Evolutionary conservation across 2,329 filamentous ascomycete genomes (phyloP).

Genomic region (Clarireedia paspali): DNA sequence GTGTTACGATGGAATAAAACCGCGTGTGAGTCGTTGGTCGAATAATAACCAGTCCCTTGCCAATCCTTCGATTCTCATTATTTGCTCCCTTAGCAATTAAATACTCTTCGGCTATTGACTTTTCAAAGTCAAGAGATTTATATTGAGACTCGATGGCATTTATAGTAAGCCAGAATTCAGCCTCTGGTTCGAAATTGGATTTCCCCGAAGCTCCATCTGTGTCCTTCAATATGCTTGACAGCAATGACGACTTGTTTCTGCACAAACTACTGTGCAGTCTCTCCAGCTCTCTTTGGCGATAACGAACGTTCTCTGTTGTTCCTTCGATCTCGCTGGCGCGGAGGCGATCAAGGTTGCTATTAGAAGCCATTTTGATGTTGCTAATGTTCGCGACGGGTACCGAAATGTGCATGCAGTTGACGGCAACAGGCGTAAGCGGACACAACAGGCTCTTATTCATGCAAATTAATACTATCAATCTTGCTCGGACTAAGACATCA

Average conservation of each 20-base stretch:
- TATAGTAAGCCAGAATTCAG: conserved; percentile 36
- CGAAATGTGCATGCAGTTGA: too few species aligned
- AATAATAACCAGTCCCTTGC: conserved; percentile 39
- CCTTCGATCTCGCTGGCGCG: conserved; percentile 35
- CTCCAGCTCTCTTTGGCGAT: conserved; percentile 39
- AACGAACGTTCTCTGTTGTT: conserved; percentile 37
- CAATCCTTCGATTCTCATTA: conserved; percentile 28
- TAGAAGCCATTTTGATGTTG: neutral
- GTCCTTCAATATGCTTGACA: conserved; percentile 10
- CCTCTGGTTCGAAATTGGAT: conserved; percentile 34
- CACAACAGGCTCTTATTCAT: too few species aligned
- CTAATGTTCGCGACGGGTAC: neutral
- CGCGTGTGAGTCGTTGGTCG: conserved; percentile 39
- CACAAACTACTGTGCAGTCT: conserved; percentile 34
- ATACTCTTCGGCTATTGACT: conserved; percentile 36
- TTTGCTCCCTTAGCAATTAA: conserved; percentile 34
- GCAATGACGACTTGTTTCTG: conserved; percentile 21
- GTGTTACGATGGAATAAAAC: conserved; percentile 38
- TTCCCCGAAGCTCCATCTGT: conserved; percentile 35
- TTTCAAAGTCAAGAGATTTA: conserved; percentile 31
- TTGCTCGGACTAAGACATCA: too few species aligned
- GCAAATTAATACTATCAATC: too few species aligned
- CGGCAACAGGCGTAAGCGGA: too few species aligned
- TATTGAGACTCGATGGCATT: conserved; percentile 34
- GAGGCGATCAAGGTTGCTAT: conserved; percentile 20